These are phyloP conservation scores for Ogataea wickerhamii DNA, from an alignment of 805 yeast genomes.

Conservation along the genomic window DNA sequence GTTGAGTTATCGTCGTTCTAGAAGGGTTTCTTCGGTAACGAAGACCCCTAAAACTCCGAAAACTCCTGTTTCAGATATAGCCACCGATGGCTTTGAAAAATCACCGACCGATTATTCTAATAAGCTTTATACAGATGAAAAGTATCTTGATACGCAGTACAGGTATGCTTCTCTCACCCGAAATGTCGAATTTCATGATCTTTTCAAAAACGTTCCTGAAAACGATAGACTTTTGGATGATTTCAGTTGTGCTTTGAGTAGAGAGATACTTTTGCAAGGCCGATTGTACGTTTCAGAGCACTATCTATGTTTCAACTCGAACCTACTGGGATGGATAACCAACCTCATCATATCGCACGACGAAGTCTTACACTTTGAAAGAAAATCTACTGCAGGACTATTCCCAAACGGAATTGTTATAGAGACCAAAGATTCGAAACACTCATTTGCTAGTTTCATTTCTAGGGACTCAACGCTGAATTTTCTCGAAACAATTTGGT, in stretches of 20 bases:
- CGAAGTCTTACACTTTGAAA: slow-evolving; percentile 72
- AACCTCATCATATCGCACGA: slow-evolving; percentile 66
- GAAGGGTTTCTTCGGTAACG: slow-evolving; percentile 17
- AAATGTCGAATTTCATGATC: slow-evolving; percentile 70
- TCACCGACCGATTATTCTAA: slow-evolving; percentile 29
- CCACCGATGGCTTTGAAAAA: slow-evolving; percentile 13
- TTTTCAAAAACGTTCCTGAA: slow-evolving; percentile 64
- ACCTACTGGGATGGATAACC: slow-evolving; percentile 88
- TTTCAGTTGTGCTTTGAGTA: slow-evolving; percentile 82
- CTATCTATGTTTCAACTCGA: slow-evolving; percentile 81
- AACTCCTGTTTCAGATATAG: slow-evolving; percentile 16
- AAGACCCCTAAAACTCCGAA: slow-evolving; percentile 15
- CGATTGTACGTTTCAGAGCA: slow-evolving; percentile 75
- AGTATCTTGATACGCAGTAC: slow-evolving; percentile 53
- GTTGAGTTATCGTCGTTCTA: slow-evolving; percentile 29
- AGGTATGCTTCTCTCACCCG: slow-evolving; percentile 62
- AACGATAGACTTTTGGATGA: slow-evolving; percentile 79
- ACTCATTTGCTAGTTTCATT: slow-evolving; percentile 83
- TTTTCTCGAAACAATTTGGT: slow-evolving; percentile 69
- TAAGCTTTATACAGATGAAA: slow-evolving; percentile 54
- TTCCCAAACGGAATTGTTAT: slow-evolving; percentile 86
- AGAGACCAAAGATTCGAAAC: slow-evolving; percentile 59
- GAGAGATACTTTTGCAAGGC: slow-evolving; percentile 87
- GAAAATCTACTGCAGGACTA: slow-evolving; percentile 79
- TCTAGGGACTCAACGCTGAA: slow-evolving; percentile 76